Percentiles rank a stretch among this genome's conserved stretches.
phyloP scores from a whole-genome alignment of 495 filamentous ascomycete genomes.

The Penicillium parvum region DNA sequence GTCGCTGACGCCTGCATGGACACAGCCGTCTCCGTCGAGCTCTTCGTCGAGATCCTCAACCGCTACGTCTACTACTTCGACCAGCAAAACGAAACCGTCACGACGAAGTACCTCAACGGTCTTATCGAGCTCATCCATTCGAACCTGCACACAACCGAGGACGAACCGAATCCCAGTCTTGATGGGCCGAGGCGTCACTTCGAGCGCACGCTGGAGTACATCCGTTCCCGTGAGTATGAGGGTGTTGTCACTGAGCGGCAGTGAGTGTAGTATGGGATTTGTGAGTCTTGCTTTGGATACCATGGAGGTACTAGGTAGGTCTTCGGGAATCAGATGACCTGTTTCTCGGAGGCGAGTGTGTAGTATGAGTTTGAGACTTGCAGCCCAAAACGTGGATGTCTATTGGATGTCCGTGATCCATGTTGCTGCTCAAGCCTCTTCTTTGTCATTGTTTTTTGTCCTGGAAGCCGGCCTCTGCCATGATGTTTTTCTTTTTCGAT shows the following conservation, averaged over 20 bases:
- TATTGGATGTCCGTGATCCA: no score
- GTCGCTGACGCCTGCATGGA: conserved; percentile 99
- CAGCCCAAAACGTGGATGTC: neutral
- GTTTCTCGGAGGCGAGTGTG: no score
- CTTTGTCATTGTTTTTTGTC: conserved; percentile 6
- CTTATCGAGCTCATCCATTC: conserved; percentile 98
- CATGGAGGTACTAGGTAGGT: neutral
- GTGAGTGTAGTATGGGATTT: conserved; percentile 12
- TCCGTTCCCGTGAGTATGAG: conserved; percentile 85
- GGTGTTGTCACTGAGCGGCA: conserved; percentile 76
- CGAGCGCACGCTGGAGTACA: conserved; percentile 89
- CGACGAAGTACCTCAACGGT: conserved; percentile 95
- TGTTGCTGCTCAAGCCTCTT: conserved; percentile 8
- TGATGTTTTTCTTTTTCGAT: conserved; percentile 14
- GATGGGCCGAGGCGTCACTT: conserved; percentile 90
- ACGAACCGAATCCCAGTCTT: conserved; percentile 61
- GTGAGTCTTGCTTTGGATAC: neutral
- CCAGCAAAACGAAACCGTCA: conserved; percentile 97
- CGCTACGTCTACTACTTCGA: conserved; percentile 99
- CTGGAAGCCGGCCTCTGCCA: conserved; percentile 19
- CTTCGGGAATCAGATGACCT: neutral
- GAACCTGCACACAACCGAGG: conserved; percentile 79
- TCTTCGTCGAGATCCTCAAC: conserved; percentile 97
- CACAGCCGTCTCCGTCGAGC: conserved; percentile 92
- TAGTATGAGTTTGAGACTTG: neutral